Evolutionary conservation across 2,329 filamentous ascomycete genomes (phyloP).

Genomic region (Phaeosphaeria sp.): DNA sequence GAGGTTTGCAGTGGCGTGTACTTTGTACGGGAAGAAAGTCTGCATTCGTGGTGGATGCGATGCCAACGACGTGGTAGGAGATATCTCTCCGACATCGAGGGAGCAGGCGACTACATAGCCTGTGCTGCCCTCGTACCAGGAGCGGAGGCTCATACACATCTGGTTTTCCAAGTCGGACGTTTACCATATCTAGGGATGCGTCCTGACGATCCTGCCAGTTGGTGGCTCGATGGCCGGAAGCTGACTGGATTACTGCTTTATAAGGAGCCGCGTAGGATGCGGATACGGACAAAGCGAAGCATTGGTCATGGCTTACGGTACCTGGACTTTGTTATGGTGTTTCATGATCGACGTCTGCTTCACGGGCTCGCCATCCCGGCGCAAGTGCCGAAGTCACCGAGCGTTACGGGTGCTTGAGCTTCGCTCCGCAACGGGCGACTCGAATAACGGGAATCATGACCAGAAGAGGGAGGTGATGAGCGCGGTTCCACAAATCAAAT

Average conservation of each 20-base stretch:
- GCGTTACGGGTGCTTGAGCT: neutral
- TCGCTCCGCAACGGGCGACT: neutral
- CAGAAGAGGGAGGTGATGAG: neutral
- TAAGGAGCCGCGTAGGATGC: neutral
- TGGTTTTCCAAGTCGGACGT: neutral
- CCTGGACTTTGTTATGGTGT: neutral
- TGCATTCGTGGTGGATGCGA: neutral
- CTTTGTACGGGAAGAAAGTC: neutral
- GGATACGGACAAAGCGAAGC: neutral
- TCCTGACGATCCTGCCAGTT: neutral
- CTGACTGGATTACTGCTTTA: neutral
- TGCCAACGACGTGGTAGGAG: neutral
- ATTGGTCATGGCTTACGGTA: neutral
- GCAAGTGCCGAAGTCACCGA: neutral
- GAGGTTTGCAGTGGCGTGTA: neutral
- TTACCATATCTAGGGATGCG: neutral
- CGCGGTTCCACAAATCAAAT: neutral
- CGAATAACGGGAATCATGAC: neutral
- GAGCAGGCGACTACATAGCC: neutral
- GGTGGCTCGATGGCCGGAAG: neutral
- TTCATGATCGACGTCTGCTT: neutral
- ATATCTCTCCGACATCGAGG: neutral
- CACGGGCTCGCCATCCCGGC: no score
- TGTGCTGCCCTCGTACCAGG: neutral
- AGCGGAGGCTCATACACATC: neutral